phyloP scores from a whole-genome alignment of 257 asterid species.

The Eustoma russellianum region DNA sequence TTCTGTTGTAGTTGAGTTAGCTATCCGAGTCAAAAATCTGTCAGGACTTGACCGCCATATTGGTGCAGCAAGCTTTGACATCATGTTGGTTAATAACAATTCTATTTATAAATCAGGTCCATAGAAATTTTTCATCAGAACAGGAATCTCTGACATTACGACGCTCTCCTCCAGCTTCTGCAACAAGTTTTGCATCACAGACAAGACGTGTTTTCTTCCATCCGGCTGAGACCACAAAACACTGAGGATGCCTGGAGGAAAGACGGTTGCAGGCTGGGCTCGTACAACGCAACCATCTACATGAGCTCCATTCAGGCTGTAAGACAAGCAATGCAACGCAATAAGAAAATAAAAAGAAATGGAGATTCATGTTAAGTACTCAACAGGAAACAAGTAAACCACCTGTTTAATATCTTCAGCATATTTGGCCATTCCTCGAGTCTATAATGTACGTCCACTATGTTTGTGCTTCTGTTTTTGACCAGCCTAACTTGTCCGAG shows the following conservation, averaged over 20 bases:
- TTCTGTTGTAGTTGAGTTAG: too few relatives aligned
- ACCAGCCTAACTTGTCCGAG: slow-evolving; percentile 11
- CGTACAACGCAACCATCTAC: slow-evolving; percentile 25
- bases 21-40: too few relatives aligned
- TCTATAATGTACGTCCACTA: slow-evolving; percentile 30
- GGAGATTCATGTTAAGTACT: not conserved
- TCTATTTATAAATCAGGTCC: slow-evolving; percentile 10
- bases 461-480: not conserved
- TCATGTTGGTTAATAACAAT: not conserved
- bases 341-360: slow-evolving; percentile 7
- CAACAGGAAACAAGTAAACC: not conserved
- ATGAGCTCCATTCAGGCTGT: slow-evolving; percentile 31
- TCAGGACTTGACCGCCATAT: too few relatives aligned
- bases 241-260: slow-evolving; percentile 34
- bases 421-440: slow-evolving; percentile 59
- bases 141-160: slow-evolving; percentile 11
- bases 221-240: slow-evolving; percentile 48
- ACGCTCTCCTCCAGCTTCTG: slow-evolving; percentile 12
- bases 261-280: slow-evolving; percentile 53
- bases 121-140: slow-evolving; percentile 16
- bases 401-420: slow-evolving; percentile 53
- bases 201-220: slow-evolving; percentile 32
- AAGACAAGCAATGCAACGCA: slow-evolving; percentile 6
- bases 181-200: slow-evolving; percentile 21
- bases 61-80: not conserved